These are phyloP conservation scores for Calonectria multiphialidica DNA, from an alignment of 2,329 filamentous ascomycete genomes.

Conservation along the genomic window DNA sequence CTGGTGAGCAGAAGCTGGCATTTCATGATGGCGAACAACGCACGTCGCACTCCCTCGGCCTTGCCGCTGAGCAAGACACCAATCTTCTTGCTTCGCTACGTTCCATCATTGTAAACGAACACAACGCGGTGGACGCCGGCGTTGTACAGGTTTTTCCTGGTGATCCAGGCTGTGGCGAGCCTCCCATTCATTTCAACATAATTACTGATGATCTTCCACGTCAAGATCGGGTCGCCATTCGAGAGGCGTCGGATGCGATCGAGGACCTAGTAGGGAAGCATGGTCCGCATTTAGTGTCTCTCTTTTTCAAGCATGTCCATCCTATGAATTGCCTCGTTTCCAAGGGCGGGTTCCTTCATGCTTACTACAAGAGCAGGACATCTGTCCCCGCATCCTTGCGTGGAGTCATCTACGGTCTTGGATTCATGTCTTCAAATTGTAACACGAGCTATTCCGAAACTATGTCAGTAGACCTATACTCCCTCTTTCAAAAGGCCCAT, in stretches of 20 bases:
- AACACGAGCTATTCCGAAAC: conserved; percentile 32
- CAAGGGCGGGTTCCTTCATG: conserved; percentile 48
- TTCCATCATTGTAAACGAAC: conserved; percentile 22
- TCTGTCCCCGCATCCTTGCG: conserved; percentile 51
- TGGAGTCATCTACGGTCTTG: conserved; percentile 41
- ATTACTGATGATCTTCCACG: conserved; percentile 51
- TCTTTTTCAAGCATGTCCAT: conserved; percentile 55
- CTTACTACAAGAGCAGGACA: conserved; percentile 44
- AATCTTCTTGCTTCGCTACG: conserved; percentile 21
- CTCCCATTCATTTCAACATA: conserved; percentile 53
- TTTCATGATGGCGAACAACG: conserved; percentile 19
- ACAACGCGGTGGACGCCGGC: conserved; percentile 15
- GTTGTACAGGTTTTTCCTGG: conserved; percentile 24
- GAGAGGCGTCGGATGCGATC: conserved; percentile 48
- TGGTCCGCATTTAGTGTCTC: conserved; percentile 47
- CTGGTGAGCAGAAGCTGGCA: conserved; percentile 9
- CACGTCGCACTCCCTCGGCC: conserved; percentile 23
- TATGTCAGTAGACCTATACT: conserved; percentile 48
- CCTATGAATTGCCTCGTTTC: conserved; percentile 51
- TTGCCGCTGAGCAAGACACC: conserved; percentile 23
- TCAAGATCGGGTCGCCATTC: conserved; percentile 47
- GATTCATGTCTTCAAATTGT: conserved; percentile 4
- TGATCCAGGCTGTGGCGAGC: conserved; percentile 29
- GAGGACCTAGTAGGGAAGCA: conserved; percentile 48
- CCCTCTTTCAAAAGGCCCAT: conserved; percentile 45